phyloP scores from a whole-genome alignment of 768 basidiomycete genomes.

The Chalciporus chontae region DNA sequence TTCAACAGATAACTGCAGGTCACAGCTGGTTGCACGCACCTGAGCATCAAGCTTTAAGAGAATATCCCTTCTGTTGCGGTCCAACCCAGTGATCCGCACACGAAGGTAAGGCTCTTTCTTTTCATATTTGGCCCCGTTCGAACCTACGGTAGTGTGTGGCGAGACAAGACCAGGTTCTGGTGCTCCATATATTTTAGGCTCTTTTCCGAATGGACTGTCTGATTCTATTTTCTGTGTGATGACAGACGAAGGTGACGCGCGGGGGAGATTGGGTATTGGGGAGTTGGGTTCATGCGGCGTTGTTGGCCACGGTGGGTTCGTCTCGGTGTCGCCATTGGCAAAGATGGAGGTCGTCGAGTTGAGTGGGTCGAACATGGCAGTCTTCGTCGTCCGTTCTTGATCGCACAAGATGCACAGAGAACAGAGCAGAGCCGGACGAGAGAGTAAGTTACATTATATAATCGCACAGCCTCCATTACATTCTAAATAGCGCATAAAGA shows the following conservation, averaged over 20 bases:
- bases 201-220: slow-evolving; percentile 66
- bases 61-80: slow-evolving; percentile 93
- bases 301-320: slow-evolving; percentile 72
- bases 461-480: slow-evolving; percentile 1
- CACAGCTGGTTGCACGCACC: slow-evolving; percentile 41
- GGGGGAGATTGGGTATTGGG: slow-evolving; percentile 68
- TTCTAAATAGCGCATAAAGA: slow-evolving; percentile 2
- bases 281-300: slow-evolving; percentile 72
- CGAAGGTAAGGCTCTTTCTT: slow-evolving; percentile 80
- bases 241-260: slow-evolving; percentile 49
- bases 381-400: not conserved
- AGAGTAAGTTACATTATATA: slow-evolving; percentile 12
- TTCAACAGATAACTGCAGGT: not conserved
- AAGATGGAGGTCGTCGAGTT: slow-evolving; percentile 52
- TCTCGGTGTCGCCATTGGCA: slow-evolving; percentile 44
- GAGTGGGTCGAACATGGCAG: slow-evolving; percentile 70
- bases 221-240: slow-evolving; percentile 49
- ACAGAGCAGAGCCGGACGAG: not conserved
- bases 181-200: slow-evolving; percentile 85
- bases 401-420: not conserved
- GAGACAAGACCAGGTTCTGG: slow-evolving; percentile 82
- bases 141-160: slow-evolving; percentile 57
- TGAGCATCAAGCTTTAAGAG: slow-evolving; percentile 94
- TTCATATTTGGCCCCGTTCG: slow-evolving; percentile 72
- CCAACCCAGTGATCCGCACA: slow-evolving; percentile 85